Base-by-base conservation (phyloP, 129 eudicot species). In the Chrysanthemum makinoi region DNA sequence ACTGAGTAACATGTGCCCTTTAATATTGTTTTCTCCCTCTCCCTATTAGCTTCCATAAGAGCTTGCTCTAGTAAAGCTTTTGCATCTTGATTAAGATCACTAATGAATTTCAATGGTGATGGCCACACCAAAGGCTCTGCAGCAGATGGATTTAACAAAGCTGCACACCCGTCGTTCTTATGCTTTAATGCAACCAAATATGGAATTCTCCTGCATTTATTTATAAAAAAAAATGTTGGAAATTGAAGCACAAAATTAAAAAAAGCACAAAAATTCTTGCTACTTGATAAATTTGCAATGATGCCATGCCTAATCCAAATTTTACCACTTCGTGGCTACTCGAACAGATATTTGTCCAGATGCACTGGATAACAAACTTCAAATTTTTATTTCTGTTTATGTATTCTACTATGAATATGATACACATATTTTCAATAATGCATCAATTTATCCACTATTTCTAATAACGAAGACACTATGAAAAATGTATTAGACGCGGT, bases 71-170 rank as follows among this genome's bases (percentile, higher is more conserved):
- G 39, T 30, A 80, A 72, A 39, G 75, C 84, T 80, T 76, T 80
- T 48, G 84, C 84, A 51, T 80, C 84, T 54, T 75, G 77, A 75
- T 80, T 76, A 80, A 80, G 84, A 70, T 80, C 80, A 47, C 80
- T 80, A 66, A 80, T 80, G 69, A 80, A 80, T 81, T 86, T 91
- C 72, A 91, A 76, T n/a, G 91, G 86, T 50, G 97, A 76, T 24
- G 97, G 97, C 97, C 97, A 91, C 30, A 82, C 83, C 18, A 91
- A 73, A 44, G 97, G 97, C 79, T 88, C 95, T 13, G 97, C 87
- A 26, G 97, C 73, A 54, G 86, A 84, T 48, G 97, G 97, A 74
- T 90, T 90, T 44, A 90, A 78, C 70, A 90, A 75, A 61, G 95
- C 87, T 50, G 97, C 95, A 82, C 97, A 87, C 17, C 77, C 80